phyloP scores from a whole-genome alignment of 148 eudicot genomes.

The Camellia sinensis region DNA sequence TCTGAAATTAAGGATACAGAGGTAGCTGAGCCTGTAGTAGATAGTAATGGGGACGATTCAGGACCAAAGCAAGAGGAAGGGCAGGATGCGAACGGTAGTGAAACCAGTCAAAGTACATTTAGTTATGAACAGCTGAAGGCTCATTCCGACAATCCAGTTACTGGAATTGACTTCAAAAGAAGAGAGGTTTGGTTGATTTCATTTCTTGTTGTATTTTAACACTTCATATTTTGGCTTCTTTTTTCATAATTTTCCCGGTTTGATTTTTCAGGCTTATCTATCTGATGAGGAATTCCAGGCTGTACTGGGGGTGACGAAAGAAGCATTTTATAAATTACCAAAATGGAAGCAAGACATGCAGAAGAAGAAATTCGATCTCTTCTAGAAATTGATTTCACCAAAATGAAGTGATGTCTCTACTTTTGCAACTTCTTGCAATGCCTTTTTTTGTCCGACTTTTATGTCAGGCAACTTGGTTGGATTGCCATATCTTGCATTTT shows the following conservation, averaged over 20 bases:
- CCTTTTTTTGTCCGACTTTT: constrained; percentile 6
- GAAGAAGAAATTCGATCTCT: constrained; percentile 87
- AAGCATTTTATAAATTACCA: constrained; percentile 77
- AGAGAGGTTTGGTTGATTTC: constrained; percentile 71
- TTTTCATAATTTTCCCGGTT: constrained; percentile 2
- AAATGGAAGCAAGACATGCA: constrained; percentile 98
- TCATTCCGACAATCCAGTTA: constrained; percentile 80
- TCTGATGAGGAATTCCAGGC: constrained; percentile 82
- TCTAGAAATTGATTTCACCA: constrained; percentile 33
- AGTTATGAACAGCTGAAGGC: constrained; percentile 76
- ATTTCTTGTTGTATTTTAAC: not conserved
- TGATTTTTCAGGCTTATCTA: constrained; percentile 67
- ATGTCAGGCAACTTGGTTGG: constrained; percentile 12
- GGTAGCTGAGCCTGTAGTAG: constrained; percentile 35
- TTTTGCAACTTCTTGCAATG: not conserved
- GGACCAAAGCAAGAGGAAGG: constrained; percentile 48
- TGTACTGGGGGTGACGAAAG: constrained; percentile 66
- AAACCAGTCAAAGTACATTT: constrained; percentile 59
- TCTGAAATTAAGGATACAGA: constrained; percentile 41
- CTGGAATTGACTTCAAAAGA: constrained; percentile 90
- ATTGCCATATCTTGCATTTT: not conserved
- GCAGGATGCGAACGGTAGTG: constrained; percentile 59
- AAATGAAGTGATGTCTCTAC: constrained; percentile 2
- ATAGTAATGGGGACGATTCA: constrained; percentile 44
- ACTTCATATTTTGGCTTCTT: not conserved